Evolutionary conservation across 176 grass and related monocot genomes (phyloP).

Genomic region (Tuctoria greenei): DNA sequence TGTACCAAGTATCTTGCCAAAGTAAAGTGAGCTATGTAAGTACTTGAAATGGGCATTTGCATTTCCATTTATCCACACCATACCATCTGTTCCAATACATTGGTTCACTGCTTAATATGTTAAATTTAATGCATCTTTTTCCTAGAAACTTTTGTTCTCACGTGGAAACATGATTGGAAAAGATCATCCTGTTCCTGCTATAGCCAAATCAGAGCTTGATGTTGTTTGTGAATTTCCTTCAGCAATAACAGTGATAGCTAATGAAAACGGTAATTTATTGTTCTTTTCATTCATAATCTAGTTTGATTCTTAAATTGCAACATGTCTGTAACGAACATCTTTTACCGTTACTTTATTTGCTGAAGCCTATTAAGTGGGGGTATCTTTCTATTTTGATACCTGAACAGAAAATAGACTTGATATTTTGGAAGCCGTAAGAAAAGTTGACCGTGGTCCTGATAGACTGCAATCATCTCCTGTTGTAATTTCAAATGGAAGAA

Average conservation of each 20-base stretch:
- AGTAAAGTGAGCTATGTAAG: slow-evolving; percentile 82
- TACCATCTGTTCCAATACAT: slow-evolving; percentile 13
- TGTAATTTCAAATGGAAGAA: slow-evolving; percentile 78
- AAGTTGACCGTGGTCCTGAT: slow-evolving; percentile 60
- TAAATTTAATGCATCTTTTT: slow-evolving; percentile 28
- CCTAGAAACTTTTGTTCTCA: slow-evolving; percentile 82
- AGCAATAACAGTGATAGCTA: slow-evolving; percentile 83
- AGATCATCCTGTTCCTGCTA: slow-evolving; percentile 65
- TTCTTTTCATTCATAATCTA: slow-evolving; percentile 34
- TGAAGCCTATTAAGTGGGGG: slow-evolving; percentile 13
- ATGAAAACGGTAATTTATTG: slow-evolving; percentile 84
- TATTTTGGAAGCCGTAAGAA: slow-evolving; percentile 68
- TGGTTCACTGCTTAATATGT: slow-evolving; percentile 15
- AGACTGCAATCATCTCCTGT: slow-evolving; percentile 77
- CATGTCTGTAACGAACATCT: slow-evolving; percentile 15
- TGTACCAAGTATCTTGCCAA: slow-evolving; percentile 72
- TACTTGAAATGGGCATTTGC: slow-evolving; percentile 18
- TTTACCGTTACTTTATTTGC: not conserved
- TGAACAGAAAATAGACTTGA: slow-evolving; percentile 66
- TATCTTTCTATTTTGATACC: slow-evolving; percentile 21
- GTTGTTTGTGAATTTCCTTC: slow-evolving; percentile 82
- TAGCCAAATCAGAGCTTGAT: slow-evolving; percentile 58
- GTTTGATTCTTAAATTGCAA: slow-evolving; percentile 13
- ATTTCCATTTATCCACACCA: slow-evolving; percentile 15
- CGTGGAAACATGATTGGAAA: slow-evolving; percentile 90